phyloP scores from a whole-genome alignment of 2,329 filamentous ascomycete genomes.

The Apiospora koreana region DNA sequence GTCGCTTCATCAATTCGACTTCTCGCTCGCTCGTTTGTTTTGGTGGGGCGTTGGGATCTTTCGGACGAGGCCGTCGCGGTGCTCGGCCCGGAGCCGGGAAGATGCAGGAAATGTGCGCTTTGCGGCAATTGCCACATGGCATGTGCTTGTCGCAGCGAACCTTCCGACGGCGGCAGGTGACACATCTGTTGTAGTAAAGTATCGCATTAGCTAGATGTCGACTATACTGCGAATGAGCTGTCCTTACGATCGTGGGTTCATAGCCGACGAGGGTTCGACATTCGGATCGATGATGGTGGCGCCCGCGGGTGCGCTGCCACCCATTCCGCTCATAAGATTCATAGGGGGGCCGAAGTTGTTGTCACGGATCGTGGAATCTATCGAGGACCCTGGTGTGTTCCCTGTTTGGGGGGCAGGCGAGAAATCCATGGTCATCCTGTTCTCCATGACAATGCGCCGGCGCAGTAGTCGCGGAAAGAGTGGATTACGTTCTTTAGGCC shows the following conservation, averaged over 20 bases:
- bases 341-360: neutral
- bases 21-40: constrained; percentile 63
- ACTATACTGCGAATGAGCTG: neutral
- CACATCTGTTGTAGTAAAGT: constrained; percentile 25
- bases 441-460: constrained; percentile 3
- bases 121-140: constrained; percentile 74
- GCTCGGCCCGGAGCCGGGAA: constrained; percentile 75
- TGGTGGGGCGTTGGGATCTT: constrained; percentile 63
- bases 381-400: neutral
- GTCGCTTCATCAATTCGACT: constrained; percentile 69
- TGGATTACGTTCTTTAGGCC: neutral
- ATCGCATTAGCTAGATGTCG: neutral
- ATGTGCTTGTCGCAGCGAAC: constrained; percentile 79
- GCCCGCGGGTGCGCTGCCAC: constrained; percentile 21
- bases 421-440: constrained; percentile 2
- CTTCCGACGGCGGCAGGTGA: constrained; percentile 56
- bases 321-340: neutral
- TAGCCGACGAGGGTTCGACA: constrained; percentile 28
- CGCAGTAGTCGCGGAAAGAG: constrained; percentile 8
- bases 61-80: constrained; percentile 65
- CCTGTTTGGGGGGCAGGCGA: neutral
- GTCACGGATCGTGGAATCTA: constrained; percentile 5
- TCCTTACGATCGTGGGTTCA: constrained; percentile 38
- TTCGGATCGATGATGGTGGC: constrained; percentile 33
- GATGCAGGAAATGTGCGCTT: constrained; percentile 70